Evolutionary conservation across 208 protist species (phyloP), one percentile per base, ranked within the genome.

Genomic region (Acanthamoeba lenticulata): DNA sequence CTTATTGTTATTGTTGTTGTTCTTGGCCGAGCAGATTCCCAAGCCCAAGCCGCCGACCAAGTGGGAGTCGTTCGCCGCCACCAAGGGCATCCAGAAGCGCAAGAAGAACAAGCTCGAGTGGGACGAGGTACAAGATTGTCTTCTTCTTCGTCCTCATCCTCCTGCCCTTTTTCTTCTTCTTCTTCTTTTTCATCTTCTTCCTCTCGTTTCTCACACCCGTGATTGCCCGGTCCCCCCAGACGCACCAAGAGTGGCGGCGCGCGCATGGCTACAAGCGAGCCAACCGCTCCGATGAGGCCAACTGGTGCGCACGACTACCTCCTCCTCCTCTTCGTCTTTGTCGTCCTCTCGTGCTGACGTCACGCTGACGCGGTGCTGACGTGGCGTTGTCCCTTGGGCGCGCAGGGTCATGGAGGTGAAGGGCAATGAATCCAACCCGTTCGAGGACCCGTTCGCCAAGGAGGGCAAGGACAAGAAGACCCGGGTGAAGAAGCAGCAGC

Each of bases 51-150:
- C 89, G 17, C 65, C 21, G 13, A 93, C 89, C 29, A 45, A 60
- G 42, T 93, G 89, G 89, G 89, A 93, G 62, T 2, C 21, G 89
- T 93, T 93, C n/a, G 89, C 89, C 34, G 40, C 29, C 21, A 15
- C 55, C 24, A 93, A 93, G 89, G 89, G 89, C 89, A 93, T 93
- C 21, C 89, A 93, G 21, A 93, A 93, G 89, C 45, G 36, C 19
- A 93, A 93, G 89, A 93, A 93, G 89, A 60, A 72, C 89, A 93
- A 93, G 89, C 44, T 93, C 60, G 89, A 81, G 24, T 93, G 89
- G 89, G 89, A 93, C 65, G 89, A 93, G 83, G 83, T 90, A 60
- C 34, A n/a, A n/a, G 83, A 21, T 32, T 15, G 24, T 5, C 11
- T 0, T 57, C 1, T 19, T 21, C 2, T 21, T 21, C 62, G 1